Evolutionary conservation across 352 stramenopile species (phyloP).

Genomic region (Elongisporangium senticosum): DNA sequence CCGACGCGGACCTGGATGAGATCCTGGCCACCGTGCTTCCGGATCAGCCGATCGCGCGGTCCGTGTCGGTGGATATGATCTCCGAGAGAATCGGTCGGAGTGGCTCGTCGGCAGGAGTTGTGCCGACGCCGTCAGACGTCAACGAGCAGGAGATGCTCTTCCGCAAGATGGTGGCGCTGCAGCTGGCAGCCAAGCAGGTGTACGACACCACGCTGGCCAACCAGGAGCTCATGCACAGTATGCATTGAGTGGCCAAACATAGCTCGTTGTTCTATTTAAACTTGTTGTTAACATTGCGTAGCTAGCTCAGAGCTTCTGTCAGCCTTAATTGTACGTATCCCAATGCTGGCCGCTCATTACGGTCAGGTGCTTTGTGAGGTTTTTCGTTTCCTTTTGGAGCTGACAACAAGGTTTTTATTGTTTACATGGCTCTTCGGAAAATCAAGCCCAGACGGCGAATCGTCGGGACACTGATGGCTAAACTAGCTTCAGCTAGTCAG

Average conservation of each 20-base stretch:
- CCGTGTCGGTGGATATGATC: neutral
- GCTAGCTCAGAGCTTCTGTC: neutral
- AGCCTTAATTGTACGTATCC: too few species aligned
- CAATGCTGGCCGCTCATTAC: too few species aligned
- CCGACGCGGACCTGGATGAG: neutral
- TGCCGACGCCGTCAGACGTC: neutral
- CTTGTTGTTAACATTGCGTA: neutral
- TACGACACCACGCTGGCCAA: slow-evolving; percentile 41
- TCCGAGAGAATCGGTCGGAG: neutral
- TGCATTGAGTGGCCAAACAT: slow-evolving; percentile 3
- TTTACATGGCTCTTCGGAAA: too few species aligned
- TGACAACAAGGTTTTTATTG: too few species aligned
- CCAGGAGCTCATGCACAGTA: slow-evolving; percentile 28
- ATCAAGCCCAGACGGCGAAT: too few species aligned
- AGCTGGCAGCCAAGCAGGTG: slow-evolving; percentile 29
- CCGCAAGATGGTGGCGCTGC: slow-evolving; percentile 30
- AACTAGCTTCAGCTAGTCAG: too few species aligned
- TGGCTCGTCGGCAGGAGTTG: neutral
- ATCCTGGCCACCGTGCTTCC: neutral
- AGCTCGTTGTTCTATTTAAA: slow-evolving; percentile 1
- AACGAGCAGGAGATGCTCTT: slow-evolving; percentile 12
- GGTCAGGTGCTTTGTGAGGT: too few species aligned
- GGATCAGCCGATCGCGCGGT: neutral
- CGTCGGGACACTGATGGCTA: too few species aligned
- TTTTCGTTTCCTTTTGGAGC: too few species aligned